Base-by-base conservation (phyloP, 2,329 filamentous ascomycete genomes). In the Stagonosporopsis rhizophila region DNA sequence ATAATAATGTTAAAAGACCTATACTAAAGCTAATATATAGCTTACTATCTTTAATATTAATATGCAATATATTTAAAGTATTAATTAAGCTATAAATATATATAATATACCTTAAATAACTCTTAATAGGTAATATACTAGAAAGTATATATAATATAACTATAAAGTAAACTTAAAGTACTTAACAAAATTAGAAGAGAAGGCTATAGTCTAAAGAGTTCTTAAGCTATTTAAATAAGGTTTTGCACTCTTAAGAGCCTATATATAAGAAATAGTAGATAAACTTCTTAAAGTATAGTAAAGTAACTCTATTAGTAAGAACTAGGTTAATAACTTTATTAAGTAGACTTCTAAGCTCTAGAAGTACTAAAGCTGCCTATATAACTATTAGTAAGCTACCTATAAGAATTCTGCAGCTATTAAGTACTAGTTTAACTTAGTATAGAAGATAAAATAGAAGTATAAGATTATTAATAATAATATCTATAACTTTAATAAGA, bases 401-500 rank as follows among this genome's bases (percentile, higher is more conserved):
- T 46, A 28, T 44, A 41, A 60, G 37, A 49, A 58, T 42, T 42
- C 20, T 11, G 14, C 15, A 37, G 17, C 41, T 45, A 54, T 54
- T 25, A 37, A 39, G 44, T 32, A 19, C 28, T 19, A 27, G 22
- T 23, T 20, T 32, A 32, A 32, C 9, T 12, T 32, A 32, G 14
- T 32, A 6, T 6, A 32, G 5, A 9, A 6, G 3, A 52, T 44
- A 25, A 52, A 50, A 22, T 51, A 30, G 27, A 61, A 58, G 37
- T 61, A 52, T 20, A 39, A 46, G 9, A 52, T 58, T 34, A n/a
- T 40, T 25, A 41, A 61, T 37, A 42, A 44, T 12, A 48, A 60
- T 49, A 54, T 49, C 9, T 65, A 61, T 34, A 65, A 65, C 54
- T 63, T 63, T 46, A 51, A 66, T 50, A 50, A 50, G 20, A 38